phyloP scores from a whole-genome alignment of 2,329 filamentous ascomycete species.

The Fusarium globosum region DNA sequence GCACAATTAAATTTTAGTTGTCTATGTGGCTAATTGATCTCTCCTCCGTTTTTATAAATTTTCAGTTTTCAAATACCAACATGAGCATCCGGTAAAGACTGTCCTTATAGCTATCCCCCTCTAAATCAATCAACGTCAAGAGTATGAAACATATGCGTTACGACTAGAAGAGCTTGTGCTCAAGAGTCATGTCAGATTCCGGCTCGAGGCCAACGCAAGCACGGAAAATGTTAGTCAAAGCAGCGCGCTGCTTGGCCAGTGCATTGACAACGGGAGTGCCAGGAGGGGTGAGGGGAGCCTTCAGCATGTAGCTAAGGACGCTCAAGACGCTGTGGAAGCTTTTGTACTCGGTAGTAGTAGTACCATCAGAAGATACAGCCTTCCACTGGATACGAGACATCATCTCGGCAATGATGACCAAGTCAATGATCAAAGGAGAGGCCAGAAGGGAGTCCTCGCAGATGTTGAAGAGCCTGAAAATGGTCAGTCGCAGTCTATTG shows the following conservation, averaged over 20 bases:
- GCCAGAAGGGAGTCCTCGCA: conserved; percentile 98
- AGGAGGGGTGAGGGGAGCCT: conserved; percentile 92
- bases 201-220: conserved; percentile 96
- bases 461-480: conserved; percentile 90
- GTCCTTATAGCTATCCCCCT: conserved; percentile 13
- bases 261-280: conserved; percentile 97
- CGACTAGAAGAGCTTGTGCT: conserved; percentile 92
- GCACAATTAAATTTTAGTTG: conserved; percentile 40
- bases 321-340: conserved; percentile 97
- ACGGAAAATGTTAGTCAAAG: conserved; percentile 97
- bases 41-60: conserved; percentile 26
- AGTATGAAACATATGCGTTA: background rate
- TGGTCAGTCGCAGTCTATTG: conserved; percentile 26
- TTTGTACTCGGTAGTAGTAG: conserved; percentile 76
- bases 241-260: conserved; percentile 93
- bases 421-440: conserved; percentile 95
- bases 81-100: conserved; percentile 30
- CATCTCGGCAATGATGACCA: conserved; percentile 93
- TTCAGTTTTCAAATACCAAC: conserved; percentile 1
- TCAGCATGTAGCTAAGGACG: conserved; percentile 98
- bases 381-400: conserved; percentile 99
- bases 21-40: conserved; percentile 31
- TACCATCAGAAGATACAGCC: conserved; percentile 63
- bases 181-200: conserved; percentile 98
- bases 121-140: conserved; percentile 1